A percentile compares a stretch with the other conserved stretches of the same genome.
phyloP scores from a whole-genome alignment of 768 basidiomycete species.

The Rickenella mellea region DNA sequence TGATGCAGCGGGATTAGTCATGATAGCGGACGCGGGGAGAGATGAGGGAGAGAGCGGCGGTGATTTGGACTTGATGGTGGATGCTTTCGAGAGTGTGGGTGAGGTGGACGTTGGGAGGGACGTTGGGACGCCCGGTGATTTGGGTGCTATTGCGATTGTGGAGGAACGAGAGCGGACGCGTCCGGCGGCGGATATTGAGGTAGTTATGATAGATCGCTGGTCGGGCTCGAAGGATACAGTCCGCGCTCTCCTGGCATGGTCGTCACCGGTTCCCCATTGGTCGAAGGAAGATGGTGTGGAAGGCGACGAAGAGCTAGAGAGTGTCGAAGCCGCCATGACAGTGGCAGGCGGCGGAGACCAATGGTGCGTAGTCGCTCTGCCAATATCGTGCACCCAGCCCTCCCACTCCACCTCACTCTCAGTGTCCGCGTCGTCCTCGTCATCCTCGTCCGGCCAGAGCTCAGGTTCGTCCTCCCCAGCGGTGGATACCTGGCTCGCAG shows the following conservation, averaged over 20 bases:
- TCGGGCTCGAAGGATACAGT: background rate
- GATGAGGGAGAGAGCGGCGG: too few species aligned
- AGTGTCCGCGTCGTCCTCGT: constrained; percentile 23
- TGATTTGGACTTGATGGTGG: too few species aligned
- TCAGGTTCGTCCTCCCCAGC: background rate
- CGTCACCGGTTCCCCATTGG: background rate
- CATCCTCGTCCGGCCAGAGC: constrained; percentile 10
- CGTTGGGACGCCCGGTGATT: too few species aligned
- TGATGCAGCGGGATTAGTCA: too few species aligned
- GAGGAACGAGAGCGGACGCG: background rate
- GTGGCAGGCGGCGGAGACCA: background rate
- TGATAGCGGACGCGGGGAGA: too few species aligned
- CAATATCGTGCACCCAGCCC: constrained; percentile 55
- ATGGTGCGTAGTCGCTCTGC: constrained; percentile 12
- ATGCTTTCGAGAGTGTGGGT: too few species aligned
- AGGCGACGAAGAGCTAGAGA: background rate
- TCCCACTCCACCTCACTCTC: constrained; percentile 58
- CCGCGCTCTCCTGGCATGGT: background rate
- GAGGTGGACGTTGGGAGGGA: too few species aligned
- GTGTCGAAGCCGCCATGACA: background rate
- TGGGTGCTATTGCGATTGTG: too few species aligned
- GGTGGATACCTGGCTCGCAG: background rate
- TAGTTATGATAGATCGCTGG: background rate
- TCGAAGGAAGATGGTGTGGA: background rate
- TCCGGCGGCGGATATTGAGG: background rate